Evolutionary conservation across 768 basidiomycete species (phyloP).

Genomic region (Boletus tomentosulus): DNA sequence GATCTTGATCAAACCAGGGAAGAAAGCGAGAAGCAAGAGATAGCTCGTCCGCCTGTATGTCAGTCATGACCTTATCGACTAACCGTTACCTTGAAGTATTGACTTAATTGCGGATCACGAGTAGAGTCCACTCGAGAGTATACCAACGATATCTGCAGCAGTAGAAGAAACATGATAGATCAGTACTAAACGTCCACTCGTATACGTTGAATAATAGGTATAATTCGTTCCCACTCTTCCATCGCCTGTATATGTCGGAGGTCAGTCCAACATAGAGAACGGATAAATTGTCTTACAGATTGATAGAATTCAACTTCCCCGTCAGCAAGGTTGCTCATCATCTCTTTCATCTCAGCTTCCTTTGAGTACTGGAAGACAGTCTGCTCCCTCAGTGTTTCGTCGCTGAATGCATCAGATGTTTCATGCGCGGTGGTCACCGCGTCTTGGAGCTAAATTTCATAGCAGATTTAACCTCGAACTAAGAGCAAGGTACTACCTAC

Average conservation of each 20-base stretch:
- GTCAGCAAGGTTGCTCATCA: conserved; percentile 83
- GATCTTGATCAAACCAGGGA: conserved; percentile 9
- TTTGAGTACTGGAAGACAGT: conserved; percentile 85
- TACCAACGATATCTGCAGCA: conserved; percentile 11
- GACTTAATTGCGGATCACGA: conserved; percentile 4
- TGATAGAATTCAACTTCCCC: conserved; percentile 96
- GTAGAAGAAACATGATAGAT: conserved; percentile 17
- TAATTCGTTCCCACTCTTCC: conserved; percentile 97
- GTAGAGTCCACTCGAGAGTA: conserved; percentile 7
- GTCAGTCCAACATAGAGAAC: conserved; percentile 3
- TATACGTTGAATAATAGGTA: conserved; percentile 90
- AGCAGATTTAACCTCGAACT: background rate
- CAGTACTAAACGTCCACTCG: conserved; percentile 76
- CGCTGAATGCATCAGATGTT: conserved; percentile 94
- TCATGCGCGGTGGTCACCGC: conserved; percentile 94
- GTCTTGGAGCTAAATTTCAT: conserved; percentile 73
- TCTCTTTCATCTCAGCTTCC: conserved; percentile 95
- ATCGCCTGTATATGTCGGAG: conserved; percentile 54
- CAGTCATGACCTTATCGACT: background rate
- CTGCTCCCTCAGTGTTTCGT: conserved; percentile 91
- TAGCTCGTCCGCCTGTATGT: background rate
- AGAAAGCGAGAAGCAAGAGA: conserved; percentile 5
- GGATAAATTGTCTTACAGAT: conserved; percentile 46
- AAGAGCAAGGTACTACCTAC: conserved; percentile 35
- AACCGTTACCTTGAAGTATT: background rate